Percentiles rank a stretch among this genome's conserved stretches.
phyloP scores from a whole-genome alignment of 371 early-diverging fungal species.

The Massospora cicadina region DNA sequence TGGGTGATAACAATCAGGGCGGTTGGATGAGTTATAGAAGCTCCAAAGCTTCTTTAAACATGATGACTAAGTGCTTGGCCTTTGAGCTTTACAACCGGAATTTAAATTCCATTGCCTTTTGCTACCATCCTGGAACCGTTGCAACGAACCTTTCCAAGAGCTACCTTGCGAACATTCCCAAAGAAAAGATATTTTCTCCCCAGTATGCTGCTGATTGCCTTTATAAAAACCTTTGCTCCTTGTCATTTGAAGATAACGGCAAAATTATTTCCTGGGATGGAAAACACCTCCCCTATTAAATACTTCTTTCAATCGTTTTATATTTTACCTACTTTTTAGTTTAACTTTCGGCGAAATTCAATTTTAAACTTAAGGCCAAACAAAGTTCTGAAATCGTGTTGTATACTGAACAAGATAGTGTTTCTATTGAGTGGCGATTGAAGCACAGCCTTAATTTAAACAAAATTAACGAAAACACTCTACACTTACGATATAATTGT shows the following conservation, averaged over 20 bases:
- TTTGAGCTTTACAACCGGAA: background rate
- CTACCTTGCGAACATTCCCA: background rate
- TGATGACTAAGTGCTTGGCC: background rate
- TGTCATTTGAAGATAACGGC: background rate
- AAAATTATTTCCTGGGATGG: conserved; percentile 1
- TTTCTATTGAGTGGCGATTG: too few relatives aligned
- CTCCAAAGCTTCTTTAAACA: background rate
- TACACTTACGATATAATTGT: too few relatives aligned
- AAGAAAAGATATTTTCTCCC: background rate
- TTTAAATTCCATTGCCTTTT: background rate
- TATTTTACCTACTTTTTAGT: too few relatives aligned
- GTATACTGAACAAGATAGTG: too few relatives aligned
- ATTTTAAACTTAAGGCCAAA: too few relatives aligned
- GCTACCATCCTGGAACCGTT: background rate
- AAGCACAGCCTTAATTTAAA: too few relatives aligned
- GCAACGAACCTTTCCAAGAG: background rate
- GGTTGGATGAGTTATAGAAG: background rate
- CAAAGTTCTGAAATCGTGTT: too few relatives aligned
- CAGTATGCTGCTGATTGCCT: background rate
- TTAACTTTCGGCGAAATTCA: too few relatives aligned
- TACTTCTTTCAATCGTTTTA: background rate
- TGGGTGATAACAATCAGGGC: background rate
- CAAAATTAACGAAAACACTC: too few relatives aligned
- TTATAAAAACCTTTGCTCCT: background rate
- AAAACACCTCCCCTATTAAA: background rate